Evolutionary conservation across 495 filamentous ascomycete genomes (phyloP).

Genomic region (Xylaria castorea): DNA sequence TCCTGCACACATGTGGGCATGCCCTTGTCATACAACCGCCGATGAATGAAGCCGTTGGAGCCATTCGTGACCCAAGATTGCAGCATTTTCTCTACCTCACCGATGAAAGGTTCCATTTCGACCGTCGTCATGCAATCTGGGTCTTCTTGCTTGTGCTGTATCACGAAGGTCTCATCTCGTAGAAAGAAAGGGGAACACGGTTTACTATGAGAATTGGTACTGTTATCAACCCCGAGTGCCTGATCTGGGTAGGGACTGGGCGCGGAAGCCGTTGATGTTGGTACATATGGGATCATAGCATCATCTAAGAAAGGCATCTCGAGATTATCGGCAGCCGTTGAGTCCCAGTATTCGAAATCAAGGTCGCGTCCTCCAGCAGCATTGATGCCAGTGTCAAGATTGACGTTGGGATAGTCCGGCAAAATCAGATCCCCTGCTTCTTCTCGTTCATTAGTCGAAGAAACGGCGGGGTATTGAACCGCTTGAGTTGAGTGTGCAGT

Average conservation of each 20-base stretch:
- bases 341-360: constrained; percentile 8
- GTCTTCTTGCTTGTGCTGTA: constrained; percentile 30
- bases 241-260: neutral
- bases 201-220: constrained; percentile 20
- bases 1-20: constrained; percentile 43
- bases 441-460: neutral
- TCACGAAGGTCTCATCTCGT: constrained; percentile 29
- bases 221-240: neutral
- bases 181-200: constrained; percentile 32
- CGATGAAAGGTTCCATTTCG: constrained; percentile 36
- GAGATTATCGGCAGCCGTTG: neutral
- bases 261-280: neutral
- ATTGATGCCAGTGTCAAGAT: neutral
- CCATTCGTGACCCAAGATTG: constrained; percentile 35
- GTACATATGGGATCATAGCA: neutral
- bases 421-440: neutral
- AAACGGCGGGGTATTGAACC: neutral
- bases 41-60: constrained; percentile 48
- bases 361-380: neutral
- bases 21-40: constrained; percentile 39
- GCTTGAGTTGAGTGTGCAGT: neutral
- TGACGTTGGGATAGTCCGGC: neutral
- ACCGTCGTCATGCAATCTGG: constrained; percentile 23
- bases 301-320: neutral
- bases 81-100: constrained; percentile 35